Evolutionary conservation across 1,139 yeast species (phyloP), one percentile per base, ranked within the genome.

Genomic region (Sugiyamaella novakii): DNA sequence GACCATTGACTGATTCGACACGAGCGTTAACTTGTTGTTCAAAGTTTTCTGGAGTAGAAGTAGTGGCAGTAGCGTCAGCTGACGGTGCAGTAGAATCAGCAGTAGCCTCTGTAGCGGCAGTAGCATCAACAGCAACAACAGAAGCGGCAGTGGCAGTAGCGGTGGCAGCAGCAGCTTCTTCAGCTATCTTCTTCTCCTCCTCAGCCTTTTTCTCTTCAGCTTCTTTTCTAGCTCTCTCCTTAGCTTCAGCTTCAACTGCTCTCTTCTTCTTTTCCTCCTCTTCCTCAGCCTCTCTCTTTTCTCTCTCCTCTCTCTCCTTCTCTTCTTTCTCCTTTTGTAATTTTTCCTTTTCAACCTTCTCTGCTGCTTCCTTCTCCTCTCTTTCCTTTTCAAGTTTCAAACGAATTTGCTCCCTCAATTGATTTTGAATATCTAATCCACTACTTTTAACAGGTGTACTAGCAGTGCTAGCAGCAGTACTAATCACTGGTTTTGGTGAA

Each of bases 351-450:
- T 54, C 51, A 24, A 47, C 54, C 36, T 50, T 49, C 21, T 40
- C 47, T 19, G 46, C 58, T 41, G 50, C 51, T 21, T 35, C 58
- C 19, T 49, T 58, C 18, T 41, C 51, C 39, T 52, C 53, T 24
- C 46, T 47, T 42, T 52, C 57, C 30, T 52, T 46, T 47, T 50
- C 59, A 28, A 52, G 40, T 33, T 53, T 51, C 47, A 40, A 46
- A 28, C 53, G 51, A 38, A 63, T 61, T 47, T 59, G 56, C 43
- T 58, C 64, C 55, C 49, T 54, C 43, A 62, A 52, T 40, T 58
- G 55, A 46, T 55, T 55, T 39, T 55, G 53, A 35, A 59, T 54
- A 38, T 50, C 51, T 6, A 54, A 50, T 11, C 54, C 45, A 38
- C 47, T 53, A 48, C 46, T 25, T 14, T 39, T 39, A 14, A 27